Base-by-base conservation (phyloP, 164 flowering plant genomes). In the Buxus sempervirens region DNA sequence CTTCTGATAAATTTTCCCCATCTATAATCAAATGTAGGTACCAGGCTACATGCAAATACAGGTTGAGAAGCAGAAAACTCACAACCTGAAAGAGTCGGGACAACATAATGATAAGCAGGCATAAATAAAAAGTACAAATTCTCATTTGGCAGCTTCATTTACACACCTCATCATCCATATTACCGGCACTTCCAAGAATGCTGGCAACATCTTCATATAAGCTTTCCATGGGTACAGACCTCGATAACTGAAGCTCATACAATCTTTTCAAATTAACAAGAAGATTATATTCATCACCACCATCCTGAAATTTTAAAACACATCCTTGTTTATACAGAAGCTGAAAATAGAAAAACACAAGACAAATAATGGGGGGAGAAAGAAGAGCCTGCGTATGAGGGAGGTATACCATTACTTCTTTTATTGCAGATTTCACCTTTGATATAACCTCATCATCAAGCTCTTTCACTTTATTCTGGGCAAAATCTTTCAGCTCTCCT, bases 21-120 rank as follows among this genome's bases (percentile, higher is more conserved):
- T 78, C 76, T 62, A 84, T 56, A 64, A 90, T 79, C 26, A 88
- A 83, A 49, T 90, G 82, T 59, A 93, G 78, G 71, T 82, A 75
- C 97, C 98, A 96, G n/a, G 83, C 74, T 60, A 96, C 83, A 78
- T 91, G 89, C 83, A 96, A 69, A 81, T 85, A 84, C 90, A 93
- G 82, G 83, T 93, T 96, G 64, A 90, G 92, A 69, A 96, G 92
- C 73, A 93, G 75, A 76, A 89, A 88, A 70, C 86, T 56, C 58
- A 81, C 79, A 69, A 91, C 95, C 99, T 96, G 85, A 49, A 79
- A 58, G 67, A 69, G 68, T 9, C 69, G 24, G 48, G 68, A 49
- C 10, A 70, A n/a, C 54, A 60, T 64, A 56, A 23, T 3, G 56
- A 54, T 60, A 53, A 42, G 60, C 56, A 70, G 60, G 36, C 16